Percentiles rank a stretch among this genome's conserved stretches.
Conservation (phyloP, 2,329 filamentous ascomycete genomes). For the Rutstroemia sp. region DNA sequence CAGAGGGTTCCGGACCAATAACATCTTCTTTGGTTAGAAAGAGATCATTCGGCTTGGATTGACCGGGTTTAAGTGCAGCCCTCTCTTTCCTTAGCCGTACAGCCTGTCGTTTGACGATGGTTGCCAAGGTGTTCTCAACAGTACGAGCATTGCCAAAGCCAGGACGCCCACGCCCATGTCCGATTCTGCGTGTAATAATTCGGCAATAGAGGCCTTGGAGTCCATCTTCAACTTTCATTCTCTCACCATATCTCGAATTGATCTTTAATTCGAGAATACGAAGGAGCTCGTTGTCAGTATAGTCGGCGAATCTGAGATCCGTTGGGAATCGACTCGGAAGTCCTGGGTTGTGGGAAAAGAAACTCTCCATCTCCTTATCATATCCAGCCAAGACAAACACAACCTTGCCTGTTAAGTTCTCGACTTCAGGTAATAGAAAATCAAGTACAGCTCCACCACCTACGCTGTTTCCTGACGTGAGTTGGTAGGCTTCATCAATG, state of each 20-base stretch:
- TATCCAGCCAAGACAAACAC: conserved; percentile 71
- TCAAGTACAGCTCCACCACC: conserved; percentile 60
- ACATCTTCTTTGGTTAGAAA: conserved; percentile 59
- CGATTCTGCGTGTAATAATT: conserved; percentile 54
- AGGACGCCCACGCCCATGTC: conserved; percentile 51
- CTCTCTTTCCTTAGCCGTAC: conserved; percentile 43
- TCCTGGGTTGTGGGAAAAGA: conserved; percentile 68
- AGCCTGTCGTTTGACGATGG: conserved; percentile 51
- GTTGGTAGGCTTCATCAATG: conserved; percentile 74
- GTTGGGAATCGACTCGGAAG: conserved; percentile 62
- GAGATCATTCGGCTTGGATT: conserved; percentile 39
- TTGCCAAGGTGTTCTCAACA: conserved; percentile 52
- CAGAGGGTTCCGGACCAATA: conserved; percentile 59
- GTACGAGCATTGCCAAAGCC: conserved; percentile 70
- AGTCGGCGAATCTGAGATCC: conserved; percentile 61
- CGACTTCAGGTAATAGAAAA: conserved; percentile 63
- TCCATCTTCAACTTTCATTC: conserved; percentile 54
- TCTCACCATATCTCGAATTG: conserved; percentile 41
- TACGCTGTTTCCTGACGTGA: conserved; percentile 49
- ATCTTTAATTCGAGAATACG: conserved; percentile 51
- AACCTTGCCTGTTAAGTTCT: conserved; percentile 62
- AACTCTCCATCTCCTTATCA: conserved; percentile 65
- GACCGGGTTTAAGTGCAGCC: conserved; percentile 29
- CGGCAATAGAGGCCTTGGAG: conserved; percentile 53
- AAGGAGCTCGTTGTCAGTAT: conserved; percentile 55